Evolutionary conservation across 345 rosid genomes (phyloP).

Genomic region (Crucihimalaya himalaica): DNA sequence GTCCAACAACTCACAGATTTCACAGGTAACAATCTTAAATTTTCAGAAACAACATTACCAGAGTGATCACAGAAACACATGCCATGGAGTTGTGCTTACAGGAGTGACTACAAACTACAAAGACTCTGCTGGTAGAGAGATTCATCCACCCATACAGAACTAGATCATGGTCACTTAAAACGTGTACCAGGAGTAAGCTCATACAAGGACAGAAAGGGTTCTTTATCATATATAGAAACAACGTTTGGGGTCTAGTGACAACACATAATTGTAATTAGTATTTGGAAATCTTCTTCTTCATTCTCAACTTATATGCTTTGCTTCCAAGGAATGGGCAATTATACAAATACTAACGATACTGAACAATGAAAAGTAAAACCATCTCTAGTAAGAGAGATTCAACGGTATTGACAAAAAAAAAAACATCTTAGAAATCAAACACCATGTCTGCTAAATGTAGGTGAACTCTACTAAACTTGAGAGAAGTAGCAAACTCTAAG

Average conservation of each 20-base stretch:
- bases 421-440: not conserved
- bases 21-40: not conserved
- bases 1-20: not conserved
- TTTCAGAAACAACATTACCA: not conserved
- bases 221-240: conserved; percentile 1
- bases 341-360: not conserved
- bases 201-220: not conserved
- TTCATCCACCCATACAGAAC: not conserved
- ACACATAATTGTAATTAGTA: not conserved
- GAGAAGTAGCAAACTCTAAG: too few species aligned
- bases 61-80: not conserved
- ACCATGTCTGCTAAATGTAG: too few species aligned
- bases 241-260: not conserved
- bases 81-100: not conserved
- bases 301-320: not conserved
- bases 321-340: not conserved
- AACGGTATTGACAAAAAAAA: not conserved
- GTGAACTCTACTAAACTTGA: too few species aligned
- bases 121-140: not conserved
- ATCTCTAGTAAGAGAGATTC: not conserved
- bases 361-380: not conserved
- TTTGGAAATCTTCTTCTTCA: not conserved
- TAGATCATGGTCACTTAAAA: not conserved
- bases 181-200: not conserved
- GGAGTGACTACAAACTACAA: not conserved